These are phyloP conservation scores for Plenodomus lindquistii DNA, from an alignment of 2,329 filamentous ascomycete genomes.

Conservation along the genomic window DNA sequence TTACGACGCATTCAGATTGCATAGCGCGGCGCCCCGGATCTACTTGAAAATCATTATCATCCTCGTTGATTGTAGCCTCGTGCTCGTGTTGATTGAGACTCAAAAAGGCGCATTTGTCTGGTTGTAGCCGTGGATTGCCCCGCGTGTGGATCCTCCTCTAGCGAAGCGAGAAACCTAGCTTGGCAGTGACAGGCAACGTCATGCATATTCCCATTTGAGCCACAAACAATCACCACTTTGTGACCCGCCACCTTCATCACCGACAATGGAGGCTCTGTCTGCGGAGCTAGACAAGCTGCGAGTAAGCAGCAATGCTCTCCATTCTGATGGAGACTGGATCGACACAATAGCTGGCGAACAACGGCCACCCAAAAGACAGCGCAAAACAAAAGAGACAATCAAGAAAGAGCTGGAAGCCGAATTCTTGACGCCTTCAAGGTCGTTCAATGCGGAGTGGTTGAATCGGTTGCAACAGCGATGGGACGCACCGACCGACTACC, in stretches of 20 bases:
- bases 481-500: conserved; percentile 79
- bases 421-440: conserved; percentile 76
- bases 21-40: conserved; percentile 32
- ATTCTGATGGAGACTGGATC: conserved; percentile 48
- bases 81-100: not conserved
- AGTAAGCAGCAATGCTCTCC: conserved; percentile 40
- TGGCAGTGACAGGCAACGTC: conserved; percentile 22
- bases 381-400: conserved; percentile 63
- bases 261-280: conserved; percentile 47
- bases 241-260: conserved; percentile 6
- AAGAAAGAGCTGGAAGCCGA: conserved; percentile 73
- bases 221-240: conserved; percentile 11
- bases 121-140: conserved; percentile 7
- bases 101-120: too few relatives aligned
- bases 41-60: not conserved
- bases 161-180: conserved; percentile 9
- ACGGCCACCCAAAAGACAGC: conserved; percentile 56
- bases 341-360: conserved; percentile 63
- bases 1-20: conserved; percentile 5
- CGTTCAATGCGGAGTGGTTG: conserved; percentile 84
- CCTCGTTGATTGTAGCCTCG: not conserved
- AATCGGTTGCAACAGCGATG: conserved; percentile 87
- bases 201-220: conserved; percentile 19
- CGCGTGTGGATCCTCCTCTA: conserved; percentile 15
- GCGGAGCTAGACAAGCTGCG: conserved; percentile 58